A percentile compares a stretch with the other conserved stretches of the same genome.
phyloP scores from a whole-genome alignment of 2,329 filamentous ascomycete species.

The Trichoderma sp. region DNA sequence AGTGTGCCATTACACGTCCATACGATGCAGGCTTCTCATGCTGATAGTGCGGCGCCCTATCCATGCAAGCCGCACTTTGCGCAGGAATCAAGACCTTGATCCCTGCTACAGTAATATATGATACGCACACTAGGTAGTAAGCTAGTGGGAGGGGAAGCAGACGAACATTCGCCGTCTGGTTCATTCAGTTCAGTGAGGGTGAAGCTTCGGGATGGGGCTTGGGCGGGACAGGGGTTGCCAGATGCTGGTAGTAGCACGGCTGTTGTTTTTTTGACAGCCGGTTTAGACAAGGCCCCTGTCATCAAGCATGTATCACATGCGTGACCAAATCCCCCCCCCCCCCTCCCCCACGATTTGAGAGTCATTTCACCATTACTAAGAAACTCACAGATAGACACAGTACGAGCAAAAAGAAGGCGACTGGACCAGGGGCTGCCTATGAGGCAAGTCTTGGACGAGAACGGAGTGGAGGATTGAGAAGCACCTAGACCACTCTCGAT shows the following conservation, averaged over 20 bases:
- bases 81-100: not conserved
- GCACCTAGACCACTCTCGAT: conserved; percentile 9
- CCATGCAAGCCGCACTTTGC: conserved; percentile 14
- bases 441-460: not conserved
- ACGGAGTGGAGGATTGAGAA: not conserved
- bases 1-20: conserved; percentile 10
- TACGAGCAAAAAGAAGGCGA: not conserved
- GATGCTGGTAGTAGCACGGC: not conserved
- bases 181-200: not conserved
- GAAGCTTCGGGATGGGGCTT: not conserved
- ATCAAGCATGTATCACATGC: not conserved
- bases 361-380: conserved; percentile 4
- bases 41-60: not conserved
- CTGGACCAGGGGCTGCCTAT: not conserved
- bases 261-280: not conserved
- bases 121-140: not conserved
- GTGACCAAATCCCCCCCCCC: not conserved
- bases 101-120: not conserved
- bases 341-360: conserved; percentile 2
- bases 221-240: not conserved
- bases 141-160: not conserved
- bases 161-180: not conserved
- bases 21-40: conserved; percentile 1
- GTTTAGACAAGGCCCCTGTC: not conserved
- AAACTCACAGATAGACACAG: not conserved